These are phyloP conservation scores for Hypholoma sublateritium DNA, from an alignment of 768 basidiomycete genomes.

Conservation along the genomic window DNA sequence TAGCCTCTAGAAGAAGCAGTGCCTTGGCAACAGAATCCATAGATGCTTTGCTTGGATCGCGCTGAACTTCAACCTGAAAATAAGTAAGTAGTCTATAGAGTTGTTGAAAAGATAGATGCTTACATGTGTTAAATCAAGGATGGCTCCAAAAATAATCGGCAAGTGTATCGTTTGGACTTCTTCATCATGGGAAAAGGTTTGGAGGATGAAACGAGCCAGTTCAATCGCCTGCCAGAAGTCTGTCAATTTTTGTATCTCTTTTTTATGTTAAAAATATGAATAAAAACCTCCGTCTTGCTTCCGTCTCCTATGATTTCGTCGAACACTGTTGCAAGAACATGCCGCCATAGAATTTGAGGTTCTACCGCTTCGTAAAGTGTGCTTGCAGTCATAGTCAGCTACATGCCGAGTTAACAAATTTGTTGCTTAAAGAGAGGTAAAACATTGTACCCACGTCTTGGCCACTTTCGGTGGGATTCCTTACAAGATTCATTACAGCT, in stretches of 20 bases:
- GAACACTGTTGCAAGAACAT: slow-evolving; percentile 60
- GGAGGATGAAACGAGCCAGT: slow-evolving; percentile 72
- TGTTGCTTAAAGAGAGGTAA: neutral
- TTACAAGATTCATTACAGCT: slow-evolving; percentile 59
- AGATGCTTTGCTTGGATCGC: slow-evolving; percentile 32
- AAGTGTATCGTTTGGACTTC: slow-evolving; percentile 81
- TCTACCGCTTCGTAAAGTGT: slow-evolving; percentile 93
- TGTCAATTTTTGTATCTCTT: neutral
- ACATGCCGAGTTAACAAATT: neutral
- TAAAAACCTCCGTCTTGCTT: slow-evolving; percentile 46
- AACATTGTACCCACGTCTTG: slow-evolving; percentile 54
- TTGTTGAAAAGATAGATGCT: slow-evolving; percentile 17
- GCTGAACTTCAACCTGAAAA: slow-evolving; percentile 31
- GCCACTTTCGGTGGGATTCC: slow-evolving; percentile 48
- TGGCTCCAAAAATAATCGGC: slow-evolving; percentile 72
- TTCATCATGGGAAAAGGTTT: slow-evolving; percentile 83
- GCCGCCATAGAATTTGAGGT: slow-evolving; percentile 84
- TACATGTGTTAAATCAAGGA: slow-evolving; percentile 68
- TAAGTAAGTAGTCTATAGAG: slow-evolving; percentile 23
- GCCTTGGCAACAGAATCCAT: slow-evolving; percentile 38
- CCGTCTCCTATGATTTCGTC: slow-evolving; percentile 49
- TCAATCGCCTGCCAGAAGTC: slow-evolving; percentile 51
- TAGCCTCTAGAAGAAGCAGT: slow-evolving; percentile 51
- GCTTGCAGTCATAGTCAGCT: slow-evolving; percentile 81
- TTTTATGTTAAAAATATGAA: neutral